A percentile compares a stretch with the other conserved stretches of the same genome.
Conservation (phyloP, 371 early-diverging fungal genomes). For the Amoeboaphelidium occidentale region DNA sequence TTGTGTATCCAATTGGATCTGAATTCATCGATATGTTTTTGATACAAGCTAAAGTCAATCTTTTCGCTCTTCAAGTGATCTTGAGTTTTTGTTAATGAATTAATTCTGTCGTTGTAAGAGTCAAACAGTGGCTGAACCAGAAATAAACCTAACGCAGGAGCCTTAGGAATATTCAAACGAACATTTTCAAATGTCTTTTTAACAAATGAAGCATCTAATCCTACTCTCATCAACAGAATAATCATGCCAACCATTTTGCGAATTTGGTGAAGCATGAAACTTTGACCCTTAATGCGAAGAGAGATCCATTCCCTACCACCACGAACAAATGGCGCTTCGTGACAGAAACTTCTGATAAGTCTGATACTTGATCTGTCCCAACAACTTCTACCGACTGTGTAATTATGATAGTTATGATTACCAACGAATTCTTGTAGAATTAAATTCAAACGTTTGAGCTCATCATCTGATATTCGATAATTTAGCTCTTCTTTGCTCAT, state of each 20-base stretch:
- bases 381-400: conserved; percentile 52
- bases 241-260: conserved; percentile 89
- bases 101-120: conserved; percentile 25
- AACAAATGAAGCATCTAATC: conserved; percentile 1
- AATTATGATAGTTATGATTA: conserved; percentile 90
- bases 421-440: conserved; percentile 56
- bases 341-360: conserved; percentile 46
- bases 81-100: background rate
- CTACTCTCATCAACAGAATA: background rate
- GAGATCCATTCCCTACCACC: conserved; percentile 73
- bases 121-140: conserved; percentile 53
- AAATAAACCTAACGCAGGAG: conserved; percentile 85
- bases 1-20: background rate
- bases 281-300: conserved; percentile 81
- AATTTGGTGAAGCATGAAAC: conserved; percentile 98
- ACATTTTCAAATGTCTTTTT: conserved; percentile 4
- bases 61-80: background rate
- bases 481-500: conserved; percentile 7
- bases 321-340: conserved; percentile 45
- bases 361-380: conserved; percentile 52
- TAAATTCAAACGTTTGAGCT: conserved; percentile 30
- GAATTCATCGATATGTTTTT: background rate
- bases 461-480: conserved; percentile 32
- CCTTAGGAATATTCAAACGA: conserved; percentile 88
- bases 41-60: background rate